Conservation (phyloP, 306 rosid genomes). For the Cicer bijugum region DNA sequence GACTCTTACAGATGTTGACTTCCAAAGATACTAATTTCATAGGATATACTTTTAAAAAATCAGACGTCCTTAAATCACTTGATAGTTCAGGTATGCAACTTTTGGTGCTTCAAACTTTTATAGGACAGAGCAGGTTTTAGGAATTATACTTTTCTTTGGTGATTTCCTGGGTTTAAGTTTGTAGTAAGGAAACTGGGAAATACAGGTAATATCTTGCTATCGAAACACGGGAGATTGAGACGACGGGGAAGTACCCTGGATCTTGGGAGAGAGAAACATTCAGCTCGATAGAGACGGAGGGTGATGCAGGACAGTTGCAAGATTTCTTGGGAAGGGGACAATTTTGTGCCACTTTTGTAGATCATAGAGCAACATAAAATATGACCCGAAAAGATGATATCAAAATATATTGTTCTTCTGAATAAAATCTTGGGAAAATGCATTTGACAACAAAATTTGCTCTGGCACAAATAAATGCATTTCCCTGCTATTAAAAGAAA, state of each 20-base stretch:
- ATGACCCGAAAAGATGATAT: slow-evolving; percentile 6
- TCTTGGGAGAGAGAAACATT: not conserved
- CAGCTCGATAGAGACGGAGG: not conserved
- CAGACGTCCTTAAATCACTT: slow-evolving; percentile 80
- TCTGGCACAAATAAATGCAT: slow-evolving; percentile 12
- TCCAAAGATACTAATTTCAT: slow-evolving; percentile 96
- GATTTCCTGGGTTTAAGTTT: slow-evolving; percentile 22
- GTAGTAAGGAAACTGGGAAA: slow-evolving; percentile 17
- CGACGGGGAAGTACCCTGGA: slow-evolving; percentile 2
- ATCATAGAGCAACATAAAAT: not conserved
- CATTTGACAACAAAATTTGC: slow-evolving; percentile 1
- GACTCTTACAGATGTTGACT: slow-evolving; percentile 81
- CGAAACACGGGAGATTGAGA: slow-evolving; percentile 9
- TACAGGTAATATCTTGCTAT: slow-evolving; percentile 5
- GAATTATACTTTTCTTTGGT: not conserved
- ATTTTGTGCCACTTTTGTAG: not conserved
- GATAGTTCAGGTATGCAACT: slow-evolving; percentile 74
- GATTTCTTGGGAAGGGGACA: slow-evolving; percentile 17
- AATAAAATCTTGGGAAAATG: slow-evolving; percentile 27
- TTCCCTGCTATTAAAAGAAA: slow-evolving; percentile 21
- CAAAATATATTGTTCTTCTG: slow-evolving; percentile 17
- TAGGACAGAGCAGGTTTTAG: slow-evolving; percentile 17
- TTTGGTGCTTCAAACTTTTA: slow-evolving; percentile 25
- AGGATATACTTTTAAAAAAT: slow-evolving; percentile 89
- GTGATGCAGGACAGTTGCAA: slow-evolving; percentile 5